Base-by-base conservation (phyloP, 2,329 filamentous ascomycete species). In the Colletotrichum incanum region DNA sequence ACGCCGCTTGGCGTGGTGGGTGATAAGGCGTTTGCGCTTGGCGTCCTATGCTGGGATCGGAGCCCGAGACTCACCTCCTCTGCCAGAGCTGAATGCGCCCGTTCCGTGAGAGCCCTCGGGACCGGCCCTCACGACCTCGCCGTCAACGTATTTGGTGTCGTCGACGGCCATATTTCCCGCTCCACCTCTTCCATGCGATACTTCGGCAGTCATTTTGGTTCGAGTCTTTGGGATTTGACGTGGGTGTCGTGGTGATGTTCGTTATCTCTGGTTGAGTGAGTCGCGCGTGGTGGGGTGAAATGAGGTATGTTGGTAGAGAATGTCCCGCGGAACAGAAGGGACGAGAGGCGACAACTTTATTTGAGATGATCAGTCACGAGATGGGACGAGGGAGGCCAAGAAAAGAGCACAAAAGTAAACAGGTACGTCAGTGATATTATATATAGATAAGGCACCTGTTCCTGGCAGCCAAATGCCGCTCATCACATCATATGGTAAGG, bases 101-200 rank as follows among this genome's bases (percentile, higher is more conserved):
- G 90, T 88, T 31, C 85, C 85, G 76, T 91, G 88, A 79, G 86
- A 88, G 74, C 88, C 88, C 78, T 84, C 83, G 4, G 82, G 78
- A 61, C 88, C 89, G 54, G 84, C 78, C 59, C 90, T 88, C 67
- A 89, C 88, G 65, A 92, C 88, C 74, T 89, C 88, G 76, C 90
- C 90, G 74, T 92, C 90, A 73, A 86, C 85, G 78, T 92, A 92
- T 75, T 85, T 77, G 47, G 89, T 91, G 73, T 86, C 79, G 78
- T 92, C 90, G 43, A 82, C 79, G 74, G 84, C 86, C 80, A 92
- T 90, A 80, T 92, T 92, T 77, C 90, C 90, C 26, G 87, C 88
- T 76, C 89, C 89, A 72, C 89, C 89, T 74, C 89, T 87, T 76
- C 89, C 89, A 82, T 91, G 89, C 20, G 89, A 90, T 64, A 90